These are phyloP conservation scores for Sanghuangporus weigelae DNA, from an alignment of 1,284 basidiomycete genomes.

Conservation along the genomic window DNA sequence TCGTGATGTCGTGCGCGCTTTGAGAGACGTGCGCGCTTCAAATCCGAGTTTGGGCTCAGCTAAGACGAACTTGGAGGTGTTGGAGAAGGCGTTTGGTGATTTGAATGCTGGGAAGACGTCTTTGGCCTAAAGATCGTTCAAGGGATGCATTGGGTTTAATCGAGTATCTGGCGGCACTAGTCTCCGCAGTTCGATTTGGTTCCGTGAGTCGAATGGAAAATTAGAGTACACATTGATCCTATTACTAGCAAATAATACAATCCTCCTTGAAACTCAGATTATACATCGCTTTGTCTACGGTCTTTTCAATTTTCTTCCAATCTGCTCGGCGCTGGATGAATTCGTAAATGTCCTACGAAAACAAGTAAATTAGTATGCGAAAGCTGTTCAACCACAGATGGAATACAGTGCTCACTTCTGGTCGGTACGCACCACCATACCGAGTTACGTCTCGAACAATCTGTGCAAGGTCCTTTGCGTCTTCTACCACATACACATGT, in stretches of 20 bases:
- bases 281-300: conserved; percentile 94
- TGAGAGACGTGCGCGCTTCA: background rate
- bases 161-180: too few relatives aligned
- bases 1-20: conserved; percentile 2
- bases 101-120: background rate
- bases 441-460: conserved; percentile 92
- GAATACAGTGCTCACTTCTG: conserved; percentile 57
- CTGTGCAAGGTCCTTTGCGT: conserved; percentile 90
- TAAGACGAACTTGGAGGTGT: background rate
- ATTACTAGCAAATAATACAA: conserved; percentile 51
- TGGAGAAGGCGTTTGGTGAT: background rate
- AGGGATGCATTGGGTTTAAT: background rate
- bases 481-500: conserved; percentile 89
- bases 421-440: conserved; percentile 88
- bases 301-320: conserved; percentile 96
- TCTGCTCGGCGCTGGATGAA: conserved; percentile 90
- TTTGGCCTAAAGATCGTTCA: background rate
- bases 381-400: conserved; percentile 20
- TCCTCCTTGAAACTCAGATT: conserved; percentile 90
- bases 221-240: background rate
- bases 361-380: conserved; percentile 6
- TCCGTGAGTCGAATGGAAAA: background rate
- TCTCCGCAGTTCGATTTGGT: background rate
- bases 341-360: conserved; percentile 78
- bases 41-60: background rate